Percentiles rank a stretch among this genome's conserved stretches.
These are phyloP conservation scores for Colletotrichum sp. DNA, from an alignment of 2,329 filamentous ascomycete genomes.

Conservation along the genomic window DNA sequence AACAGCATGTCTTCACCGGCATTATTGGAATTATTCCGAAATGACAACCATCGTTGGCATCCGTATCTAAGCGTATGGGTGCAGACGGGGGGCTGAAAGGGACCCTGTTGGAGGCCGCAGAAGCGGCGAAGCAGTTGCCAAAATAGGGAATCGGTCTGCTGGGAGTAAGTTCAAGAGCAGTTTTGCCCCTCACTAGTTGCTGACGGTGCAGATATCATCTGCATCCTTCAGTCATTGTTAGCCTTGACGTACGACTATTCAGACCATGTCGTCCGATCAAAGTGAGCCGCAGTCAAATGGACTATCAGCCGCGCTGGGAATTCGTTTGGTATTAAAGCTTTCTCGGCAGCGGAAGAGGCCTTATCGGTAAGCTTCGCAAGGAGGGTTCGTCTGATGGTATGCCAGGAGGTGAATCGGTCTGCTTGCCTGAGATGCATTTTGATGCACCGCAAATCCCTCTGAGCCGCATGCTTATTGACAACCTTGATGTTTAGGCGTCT, in stretches of 20 bases:
- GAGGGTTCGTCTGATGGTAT: not conserved
- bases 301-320: not conserved
- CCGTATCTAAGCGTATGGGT: not conserved
- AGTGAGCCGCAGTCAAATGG: not conserved
- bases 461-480: not conserved
- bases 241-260: not conserved
- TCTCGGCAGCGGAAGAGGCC: not conserved
- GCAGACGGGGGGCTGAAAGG: not conserved
- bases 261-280: not conserved
- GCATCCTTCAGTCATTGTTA: not conserved
- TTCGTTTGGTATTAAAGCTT: not conserved
- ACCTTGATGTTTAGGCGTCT: not conserved
- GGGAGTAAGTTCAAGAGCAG: not conserved
- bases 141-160: not conserved
- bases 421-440: not conserved
- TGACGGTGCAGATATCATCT: not conserved
- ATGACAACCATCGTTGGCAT: not conserved
- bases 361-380: not conserved
- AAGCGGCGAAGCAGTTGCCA: not conserved
- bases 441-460: not conserved
- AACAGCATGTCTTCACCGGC: not conserved
- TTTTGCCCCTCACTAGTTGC: not conserved
- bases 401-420: not conserved
- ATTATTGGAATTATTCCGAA: not conserved
- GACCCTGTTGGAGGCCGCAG: not conserved